phyloP scores from a whole-genome alignment of 2,329 filamentous ascomycete species.

The Sporothrix brunneoviolacea region DNA sequence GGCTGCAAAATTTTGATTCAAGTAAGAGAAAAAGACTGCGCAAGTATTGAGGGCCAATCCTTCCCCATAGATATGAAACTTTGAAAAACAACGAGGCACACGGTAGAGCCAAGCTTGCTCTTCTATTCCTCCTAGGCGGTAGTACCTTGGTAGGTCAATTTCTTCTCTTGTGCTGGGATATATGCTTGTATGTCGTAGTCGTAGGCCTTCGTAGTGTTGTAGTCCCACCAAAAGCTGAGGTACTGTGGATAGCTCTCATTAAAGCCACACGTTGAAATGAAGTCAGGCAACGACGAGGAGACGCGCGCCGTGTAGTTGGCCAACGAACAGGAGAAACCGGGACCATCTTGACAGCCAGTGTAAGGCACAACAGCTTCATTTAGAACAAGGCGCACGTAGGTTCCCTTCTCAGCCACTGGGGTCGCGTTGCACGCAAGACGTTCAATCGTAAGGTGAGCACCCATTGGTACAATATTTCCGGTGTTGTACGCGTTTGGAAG shows the following conservation, averaged over 20 bases:
- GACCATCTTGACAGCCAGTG: constrained; percentile 46
- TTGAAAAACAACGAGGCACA: no score
- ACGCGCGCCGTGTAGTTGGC: constrained; percentile 39
- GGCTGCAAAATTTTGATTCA: no score
- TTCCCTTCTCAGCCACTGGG: constrained; percentile 12
- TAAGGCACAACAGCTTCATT: constrained; percentile 59
- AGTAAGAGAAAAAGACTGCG: no score
- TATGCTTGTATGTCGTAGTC: constrained; percentile 11
- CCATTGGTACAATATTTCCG: constrained; percentile 49
- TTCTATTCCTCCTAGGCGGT: no score
- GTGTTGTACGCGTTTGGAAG: constrained; percentile 15
- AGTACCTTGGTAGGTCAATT: constrained; percentile 12
- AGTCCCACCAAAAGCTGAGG: constrained; percentile 17
- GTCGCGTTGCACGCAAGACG: constrained; percentile 44
- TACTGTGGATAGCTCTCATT: constrained; percentile 14
- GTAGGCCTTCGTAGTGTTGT: constrained; percentile 14
- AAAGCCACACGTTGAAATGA: constrained; percentile 14
- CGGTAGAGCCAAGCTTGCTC: no score
- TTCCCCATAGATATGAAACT: no score
- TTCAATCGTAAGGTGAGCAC: constrained; percentile 60
- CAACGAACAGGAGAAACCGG: constrained; percentile 46
- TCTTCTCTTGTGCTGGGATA: constrained; percentile 11
- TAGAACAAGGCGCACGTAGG: constrained; percentile 50
- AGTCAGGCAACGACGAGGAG: constrained; percentile 17
- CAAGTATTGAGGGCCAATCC: no score